Base-by-base conservation (phyloP, 306 rosid species). In the Pueraria montana region DNA sequence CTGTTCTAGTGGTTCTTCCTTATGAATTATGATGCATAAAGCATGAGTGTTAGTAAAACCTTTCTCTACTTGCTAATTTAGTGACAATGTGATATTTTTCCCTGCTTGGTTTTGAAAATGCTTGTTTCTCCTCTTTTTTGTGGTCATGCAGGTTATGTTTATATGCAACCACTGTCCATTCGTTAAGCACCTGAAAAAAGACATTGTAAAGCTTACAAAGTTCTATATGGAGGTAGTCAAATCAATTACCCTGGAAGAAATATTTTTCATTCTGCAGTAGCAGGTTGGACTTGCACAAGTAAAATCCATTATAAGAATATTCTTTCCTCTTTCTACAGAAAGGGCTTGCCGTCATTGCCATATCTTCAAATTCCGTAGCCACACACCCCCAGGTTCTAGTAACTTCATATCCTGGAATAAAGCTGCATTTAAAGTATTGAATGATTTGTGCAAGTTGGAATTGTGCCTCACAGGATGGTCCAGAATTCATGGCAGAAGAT, bases 101-200 rank as follows among this genome's bases (percentile, higher is more conserved):
- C 50, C 16, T 56, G 55, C 69, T 67, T 43, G 45, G 63, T 52
- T 1, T 8, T 56, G 69, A 77, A 40, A 7, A 20, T 68, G 63
- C 59, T 59, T 32, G 40, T 77, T 43, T 71, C 53, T 55, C 53
- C 52, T 69, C 38, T 53, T 64, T 77, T 32, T 27, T 64, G 56
- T 68, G 74, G 58, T 76, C 32, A 12, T 52, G 87, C 97, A 96
- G 99, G 99, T 96, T 83, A 96, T 96, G 99, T 96, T 96, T 90
- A 82, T 96, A 67, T 96, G 99, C 92, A 96, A 93, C 83, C 99
- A 93, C 73, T 93, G 98, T 85, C 99, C 99, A 34, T 96, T 96
- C 74, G 99, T 96, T 78, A 91, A 75, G 66, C 98, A 92, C 87
- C 84, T 96, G 87, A 91, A 92, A 55, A 92, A 92, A 50, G 92